Evolutionary conservation across 192 early-diverging fungal genomes (phyloP), one percentile per base, ranked within the genome.

Genomic region (Umbelopsis isabellina): DNA sequence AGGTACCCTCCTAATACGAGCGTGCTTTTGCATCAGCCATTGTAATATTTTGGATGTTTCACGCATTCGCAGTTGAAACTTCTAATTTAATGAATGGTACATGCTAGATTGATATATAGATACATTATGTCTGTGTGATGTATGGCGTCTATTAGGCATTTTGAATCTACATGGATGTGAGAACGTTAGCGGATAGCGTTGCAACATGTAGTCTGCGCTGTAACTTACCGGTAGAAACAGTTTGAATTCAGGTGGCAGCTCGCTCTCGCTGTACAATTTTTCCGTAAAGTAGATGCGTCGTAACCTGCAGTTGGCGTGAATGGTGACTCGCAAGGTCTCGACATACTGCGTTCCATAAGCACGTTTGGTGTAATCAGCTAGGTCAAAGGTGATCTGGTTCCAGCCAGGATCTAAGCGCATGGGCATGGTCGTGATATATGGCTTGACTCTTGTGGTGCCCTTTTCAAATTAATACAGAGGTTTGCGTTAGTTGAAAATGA

Each of bases 371-470:
- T 93, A 93, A 70, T 95, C 93, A 2, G 87, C 90, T 69, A 98
- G 73, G 72, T 98, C 93, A 73, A 98, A 87, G 65, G 91, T 91
- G 69, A 98, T 88, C 76, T 98, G 93, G 76, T 98, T 98, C 97
- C 97, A 98, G 10, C 95, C 95, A 68, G 91, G 85, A 70, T 98
- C 97, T 47, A 98, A 80, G 9, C 92, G 88, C 87, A 98, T 84
- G 2, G 95, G 97, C 93, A 98, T 91, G 1, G 92, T 93, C 45
- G 91, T 91, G 66, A 98, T 92, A 44, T 88, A 91, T 4, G 94
- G 92, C 61, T 94, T 93, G 58, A 94, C 91, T 22, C 91, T 82
- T 9, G 94, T 95, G 35, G 85, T 85, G 5, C 87, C 84, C 92
- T 95, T 51, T 25, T n/a, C n/a, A n/a, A n/a, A n/a, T n/a, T n/a